phyloP scores from a whole-genome alignment of 192 early-diverging fungal genomes.

The Podochytrium sp. region DNA sequence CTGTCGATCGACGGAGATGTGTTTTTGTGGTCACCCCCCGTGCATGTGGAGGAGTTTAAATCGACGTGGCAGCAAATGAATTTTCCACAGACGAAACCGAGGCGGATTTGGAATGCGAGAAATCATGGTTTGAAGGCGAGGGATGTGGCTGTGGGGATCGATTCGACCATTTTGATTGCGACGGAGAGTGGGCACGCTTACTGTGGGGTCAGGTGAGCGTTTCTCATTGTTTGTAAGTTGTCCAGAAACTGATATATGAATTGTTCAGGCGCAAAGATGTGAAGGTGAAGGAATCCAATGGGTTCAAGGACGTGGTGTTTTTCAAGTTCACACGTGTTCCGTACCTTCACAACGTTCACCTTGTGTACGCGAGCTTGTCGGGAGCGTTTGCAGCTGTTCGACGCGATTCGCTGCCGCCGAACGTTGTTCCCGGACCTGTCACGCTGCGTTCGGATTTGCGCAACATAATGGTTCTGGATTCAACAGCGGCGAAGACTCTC shows the following conservation, averaged over 20 bases:
- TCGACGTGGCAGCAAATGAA: slow-evolving; percentile 42
- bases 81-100: slow-evolving; percentile 50
- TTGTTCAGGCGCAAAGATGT: slow-evolving; percentile 33
- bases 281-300: slow-evolving; percentile 26
- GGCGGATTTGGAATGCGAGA: slow-evolving; percentile 61
- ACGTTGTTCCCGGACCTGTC: slow-evolving; percentile 22
- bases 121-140: slow-evolving; percentile 50
- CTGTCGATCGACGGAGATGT: slow-evolving; percentile 54
- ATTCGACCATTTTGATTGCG: slow-evolving; percentile 67
- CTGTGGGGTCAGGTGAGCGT: slow-evolving; percentile 48
- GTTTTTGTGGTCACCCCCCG: slow-evolving; percentile 58
- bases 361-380: slow-evolving; percentile 60
- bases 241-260: slow-evolving; percentile 6
- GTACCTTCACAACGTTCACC: slow-evolving; percentile 60
- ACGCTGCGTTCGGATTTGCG: slow-evolving; percentile 44
- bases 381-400: slow-evolving; percentile 71
- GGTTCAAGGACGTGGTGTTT: slow-evolving; percentile 30
- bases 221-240: neutral
- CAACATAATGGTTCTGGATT: slow-evolving; percentile 33
- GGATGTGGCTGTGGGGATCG: slow-evolving; percentile 71
- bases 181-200: slow-evolving; percentile 71
- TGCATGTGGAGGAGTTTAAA: slow-evolving; percentile 16
- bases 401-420: slow-evolving; percentile 48
- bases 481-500: neutral
- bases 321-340: slow-evolving; percentile 63